phyloP scores from a whole-genome alignment of 169 alveolate species.

The Amoebophrya sp. region DNA sequence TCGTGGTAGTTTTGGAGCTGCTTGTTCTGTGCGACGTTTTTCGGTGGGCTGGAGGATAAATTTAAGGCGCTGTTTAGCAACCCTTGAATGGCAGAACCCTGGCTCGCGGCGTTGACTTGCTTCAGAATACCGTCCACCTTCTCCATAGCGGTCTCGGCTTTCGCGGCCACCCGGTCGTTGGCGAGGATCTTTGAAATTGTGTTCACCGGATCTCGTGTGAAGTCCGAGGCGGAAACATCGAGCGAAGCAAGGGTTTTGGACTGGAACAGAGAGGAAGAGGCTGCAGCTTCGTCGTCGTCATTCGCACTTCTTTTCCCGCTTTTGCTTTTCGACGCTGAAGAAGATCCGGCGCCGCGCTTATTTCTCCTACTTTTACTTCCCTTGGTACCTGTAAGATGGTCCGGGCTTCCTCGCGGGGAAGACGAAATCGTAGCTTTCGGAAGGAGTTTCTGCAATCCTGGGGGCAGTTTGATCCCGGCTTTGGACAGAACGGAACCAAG shows the following conservation, averaged over 20 bases:
- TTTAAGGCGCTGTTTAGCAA: neutral
- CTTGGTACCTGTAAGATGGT: neutral
- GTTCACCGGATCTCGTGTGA: neutral
- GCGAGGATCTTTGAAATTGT: neutral
- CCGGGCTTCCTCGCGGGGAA: neutral
- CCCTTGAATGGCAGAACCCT: neutral
- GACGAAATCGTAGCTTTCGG: neutral
- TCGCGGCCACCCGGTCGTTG: neutral
- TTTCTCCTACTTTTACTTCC: neutral
- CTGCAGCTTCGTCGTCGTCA: no score
- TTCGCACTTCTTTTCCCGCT: no score
- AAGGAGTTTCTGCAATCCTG: neutral
- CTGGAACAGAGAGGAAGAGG: neutral
- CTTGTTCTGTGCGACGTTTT: neutral
- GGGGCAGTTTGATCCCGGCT: neutral
- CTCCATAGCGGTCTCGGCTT: neutral
- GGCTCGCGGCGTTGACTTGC: neutral
- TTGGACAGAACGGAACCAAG: neutral
- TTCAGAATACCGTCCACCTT: neutral
- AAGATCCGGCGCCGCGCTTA: neutral
- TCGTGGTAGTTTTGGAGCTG: neutral
- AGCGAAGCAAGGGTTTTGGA: conserved; percentile 5
- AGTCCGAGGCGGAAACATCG: neutral
- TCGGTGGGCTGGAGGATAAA: neutral
- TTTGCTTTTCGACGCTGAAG: no score